phyloP scores from a whole-genome alignment of 2,329 filamentous ascomycete species.

The Colletotrichum abscissum region DNA sequence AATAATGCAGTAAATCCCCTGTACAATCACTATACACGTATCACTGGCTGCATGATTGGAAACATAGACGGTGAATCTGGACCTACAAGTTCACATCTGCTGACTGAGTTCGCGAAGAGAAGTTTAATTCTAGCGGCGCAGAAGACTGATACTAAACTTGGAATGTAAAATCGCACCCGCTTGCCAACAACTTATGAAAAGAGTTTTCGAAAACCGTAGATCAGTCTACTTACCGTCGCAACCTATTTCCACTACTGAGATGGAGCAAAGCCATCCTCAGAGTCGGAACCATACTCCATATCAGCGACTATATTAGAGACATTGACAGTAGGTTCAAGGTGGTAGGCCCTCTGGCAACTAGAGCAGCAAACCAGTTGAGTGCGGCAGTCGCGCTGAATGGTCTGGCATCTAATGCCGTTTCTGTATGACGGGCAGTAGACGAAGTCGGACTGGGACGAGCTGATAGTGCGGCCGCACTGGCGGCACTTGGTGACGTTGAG shows the following conservation, averaged over 20 bases:
- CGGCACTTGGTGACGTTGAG: conserved; percentile 31
- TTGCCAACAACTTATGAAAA: not conserved
- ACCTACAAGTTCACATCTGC: too few species aligned
- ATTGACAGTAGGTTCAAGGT: conserved; percentile 65
- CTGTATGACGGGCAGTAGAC: conserved; percentile 29
- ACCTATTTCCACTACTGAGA: not conserved
- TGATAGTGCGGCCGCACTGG: conserved; percentile 15
- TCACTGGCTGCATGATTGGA: not conserved
- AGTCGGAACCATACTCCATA: not conserved
- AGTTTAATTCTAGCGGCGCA: not conserved
- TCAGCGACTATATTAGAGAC: conserved; percentile 66
- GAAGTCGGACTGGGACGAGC: not conserved
- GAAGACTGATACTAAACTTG: not conserved
- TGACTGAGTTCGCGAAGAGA: not conserved
- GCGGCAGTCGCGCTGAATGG: conserved; percentile 15
- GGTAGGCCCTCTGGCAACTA: conserved; percentile 39
- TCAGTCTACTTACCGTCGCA: too few species aligned
- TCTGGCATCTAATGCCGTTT: conserved; percentile 10
- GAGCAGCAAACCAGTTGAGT: conserved; percentile 26
- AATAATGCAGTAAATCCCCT: too few species aligned
- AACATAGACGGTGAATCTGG: not conserved
- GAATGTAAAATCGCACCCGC: not conserved
- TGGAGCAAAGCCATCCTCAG: not conserved
- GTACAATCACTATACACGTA: not conserved
- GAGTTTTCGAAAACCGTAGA: not conserved